These are phyloP conservation scores for Lactuca sativa DNA, from an alignment of 129 eudicot species.

Conservation along the genomic window DNA sequence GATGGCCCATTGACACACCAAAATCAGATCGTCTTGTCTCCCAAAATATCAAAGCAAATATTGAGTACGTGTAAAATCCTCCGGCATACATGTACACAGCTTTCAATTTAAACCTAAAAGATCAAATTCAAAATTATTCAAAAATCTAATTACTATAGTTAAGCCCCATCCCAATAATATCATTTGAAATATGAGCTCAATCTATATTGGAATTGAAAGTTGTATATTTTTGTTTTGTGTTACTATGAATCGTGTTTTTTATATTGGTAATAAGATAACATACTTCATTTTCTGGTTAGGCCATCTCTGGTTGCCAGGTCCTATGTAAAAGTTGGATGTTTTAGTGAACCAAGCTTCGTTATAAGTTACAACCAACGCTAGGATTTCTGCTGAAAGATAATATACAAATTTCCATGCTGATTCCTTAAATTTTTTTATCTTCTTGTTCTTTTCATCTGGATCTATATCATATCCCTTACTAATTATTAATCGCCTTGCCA, in stretches of 20 bases:
- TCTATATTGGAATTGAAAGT: background rate
- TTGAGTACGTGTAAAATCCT: slow-evolving; percentile 81
- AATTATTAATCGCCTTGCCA: slow-evolving; percentile 55
- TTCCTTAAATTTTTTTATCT: slow-evolving; percentile 74
- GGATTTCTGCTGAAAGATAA: slow-evolving; percentile 79
- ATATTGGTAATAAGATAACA: slow-evolving; percentile 11
- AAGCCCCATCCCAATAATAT: too few relatives aligned
- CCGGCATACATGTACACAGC: slow-evolving; percentile 73
- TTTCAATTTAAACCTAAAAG: slow-evolving; percentile 69
- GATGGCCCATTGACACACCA: slow-evolving; percentile 95
- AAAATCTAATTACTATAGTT: too few relatives aligned
- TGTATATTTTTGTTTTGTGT: background rate
- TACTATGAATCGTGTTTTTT: background rate
- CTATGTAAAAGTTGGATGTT: slow-evolving; percentile 64
- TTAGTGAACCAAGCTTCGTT: slow-evolving; percentile 89
- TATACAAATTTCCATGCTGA: slow-evolving; percentile 91
- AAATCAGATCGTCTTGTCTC: slow-evolving; percentile 94
- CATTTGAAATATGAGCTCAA: background rate
- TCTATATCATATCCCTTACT: slow-evolving; percentile 43
- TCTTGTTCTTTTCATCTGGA: slow-evolving; percentile 49
- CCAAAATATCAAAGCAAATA: slow-evolving; percentile 88
- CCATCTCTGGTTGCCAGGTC: slow-evolving; percentile 86
- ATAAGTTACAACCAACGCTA: slow-evolving; percentile 67
- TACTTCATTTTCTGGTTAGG: slow-evolving; percentile 83
- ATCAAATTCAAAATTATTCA: background rate